Base-by-base conservation (phyloP, 1,284 basidiomycete species). In the Fomitopsis schrenkii region DNA sequence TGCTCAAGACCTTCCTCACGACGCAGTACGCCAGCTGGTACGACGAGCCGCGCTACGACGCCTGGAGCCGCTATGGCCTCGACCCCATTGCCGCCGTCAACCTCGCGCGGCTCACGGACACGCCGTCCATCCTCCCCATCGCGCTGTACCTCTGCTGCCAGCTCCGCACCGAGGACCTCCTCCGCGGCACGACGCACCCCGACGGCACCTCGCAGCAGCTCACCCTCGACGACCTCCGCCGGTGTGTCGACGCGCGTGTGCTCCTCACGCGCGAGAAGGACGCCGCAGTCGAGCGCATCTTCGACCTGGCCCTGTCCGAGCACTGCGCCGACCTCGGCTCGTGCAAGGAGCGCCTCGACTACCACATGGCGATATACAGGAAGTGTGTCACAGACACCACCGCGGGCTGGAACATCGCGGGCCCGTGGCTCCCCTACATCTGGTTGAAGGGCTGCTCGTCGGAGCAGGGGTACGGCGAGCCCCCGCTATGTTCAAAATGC, bases 111-210 rank as follows among this genome's bases (percentile, higher is more conserved):
- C 55, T 56, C 40, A 56, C 40, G 4, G 55, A 56, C 38, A 42
- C 55, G 10, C 15, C 40, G 26, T 42, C 55, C 54, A 53, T 63
- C 19, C 53, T 63, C 28, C 62, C 62, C 17, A 30, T 50, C 26
- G 62, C 62, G 22, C 15, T 63, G 41, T 63, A 63, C 59, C 40
- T 41, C 17, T 56, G 55, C 55, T 56, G 55, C 55, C 55, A 56
- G 55, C 55, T 56, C 12, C 55, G 40, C 2, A 46, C 28, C 4
- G 36, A 56, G 42, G 40, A 42, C 55, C 36, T 56, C 22, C 35
- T 42, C 17, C 19, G 45, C 26, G 62, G 62, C 15, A 36, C 52
- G 38, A 17, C 8, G 17, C 46, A 53, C n/a, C 42, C 57, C 9
- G 61, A 64, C 54, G 59, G 61, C 12, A 55, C 46, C 1, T 6